These are phyloP conservation scores for Pseudozyma tsukubaensis DNA, from an alignment of 1,284 basidiomycete genomes.

Conservation along the genomic window DNA sequence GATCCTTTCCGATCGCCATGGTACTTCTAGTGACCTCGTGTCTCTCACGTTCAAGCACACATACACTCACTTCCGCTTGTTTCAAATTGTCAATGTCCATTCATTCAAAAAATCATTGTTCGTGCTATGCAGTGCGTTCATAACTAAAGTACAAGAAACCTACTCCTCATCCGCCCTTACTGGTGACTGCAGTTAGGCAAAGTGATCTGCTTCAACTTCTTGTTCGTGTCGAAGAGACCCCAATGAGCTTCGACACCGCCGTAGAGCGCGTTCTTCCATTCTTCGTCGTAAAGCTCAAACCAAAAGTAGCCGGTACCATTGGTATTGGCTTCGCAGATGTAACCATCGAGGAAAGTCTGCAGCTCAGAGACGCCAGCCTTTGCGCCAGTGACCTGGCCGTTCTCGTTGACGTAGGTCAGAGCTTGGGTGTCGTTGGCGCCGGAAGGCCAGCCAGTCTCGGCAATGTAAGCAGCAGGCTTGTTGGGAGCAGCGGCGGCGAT, in stretches of 20 bases:
- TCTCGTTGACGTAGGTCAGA: slow-evolving; percentile 28
- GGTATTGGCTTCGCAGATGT: slow-evolving; percentile 35
- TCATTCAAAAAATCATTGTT: slow-evolving; percentile 5
- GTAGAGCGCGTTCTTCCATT: slow-evolving; percentile 41
- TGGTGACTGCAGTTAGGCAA: slow-evolving; percentile 28
- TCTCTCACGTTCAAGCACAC: background rate
- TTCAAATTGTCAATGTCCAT: slow-evolving; percentile 4
- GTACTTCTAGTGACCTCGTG: too few species aligned
- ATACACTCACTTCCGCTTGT: background rate
- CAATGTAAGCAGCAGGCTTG: slow-evolving; percentile 42
- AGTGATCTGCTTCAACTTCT: slow-evolving; percentile 41
- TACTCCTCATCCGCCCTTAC: background rate
- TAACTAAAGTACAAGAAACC: background rate
- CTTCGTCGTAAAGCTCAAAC: slow-evolving; percentile 46
- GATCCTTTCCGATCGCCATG: too few species aligned
- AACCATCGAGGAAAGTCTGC: slow-evolving; percentile 44
- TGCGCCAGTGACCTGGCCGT: slow-evolving; percentile 31
- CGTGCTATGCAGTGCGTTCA: background rate
- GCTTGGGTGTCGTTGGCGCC: slow-evolving; percentile 32
- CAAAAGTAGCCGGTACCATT: slow-evolving; percentile 44
- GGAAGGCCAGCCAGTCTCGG: slow-evolving; percentile 44
- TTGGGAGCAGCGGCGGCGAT: slow-evolving; percentile 29
- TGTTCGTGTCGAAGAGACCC: slow-evolving; percentile 38
- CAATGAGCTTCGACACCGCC: slow-evolving; percentile 49
- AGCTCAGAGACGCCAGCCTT: slow-evolving; percentile 28